Base-by-base conservation (phyloP, 495 filamentous ascomycete genomes). In the Daldinia loculata region DNA sequence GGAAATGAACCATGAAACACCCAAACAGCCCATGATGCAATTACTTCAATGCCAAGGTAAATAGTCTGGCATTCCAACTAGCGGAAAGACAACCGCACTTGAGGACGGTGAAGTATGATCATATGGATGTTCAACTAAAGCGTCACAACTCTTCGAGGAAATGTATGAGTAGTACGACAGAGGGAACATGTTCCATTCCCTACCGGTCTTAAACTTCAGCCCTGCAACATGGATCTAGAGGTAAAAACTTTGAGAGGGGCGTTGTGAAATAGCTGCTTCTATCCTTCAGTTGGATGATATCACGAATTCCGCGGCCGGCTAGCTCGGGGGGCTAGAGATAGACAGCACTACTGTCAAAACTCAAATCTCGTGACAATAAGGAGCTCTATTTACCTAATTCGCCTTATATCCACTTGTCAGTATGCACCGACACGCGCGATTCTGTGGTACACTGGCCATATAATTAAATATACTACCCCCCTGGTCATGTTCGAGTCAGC, bases 271-370 rank as follows among this genome's bases (percentile, higher is more conserved):
- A 41, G 15, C 19, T 56, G n/a, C 56, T 32, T 6, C 59, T 30
- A 19, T 58, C 29, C 52, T 55, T n/a, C 15, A 50, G 12, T 34
- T 56, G 4, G 41, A 57, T 67, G 68, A 71, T 67, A 57, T 67
- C 53, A 67, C 66, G 29, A 45, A 52, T 19, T 52, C 11, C 27
- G 34, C 11, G 48, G 24, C 38, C 53, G 41, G 58, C 58, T 59
- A 43, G 39, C 14, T 38, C 63, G 53, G 38, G 22, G 45, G 60
- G 45, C 45, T 24, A 50, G 19, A 8, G 17, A 36, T 57, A 12
- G 17, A 48, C 30, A 38, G 22, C 38, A 30, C 55, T 8, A 39
- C 58, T 22, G 17, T 48, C 29, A n/a, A 57, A 66, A 61, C 56
- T 61, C 39, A 65, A 70, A 57, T 41, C 34, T 41, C n/a, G 29